phyloP scores from a whole-genome alignment of 1,284 basidiomycete genomes.

The Limonomyces culmigenus region DNA sequence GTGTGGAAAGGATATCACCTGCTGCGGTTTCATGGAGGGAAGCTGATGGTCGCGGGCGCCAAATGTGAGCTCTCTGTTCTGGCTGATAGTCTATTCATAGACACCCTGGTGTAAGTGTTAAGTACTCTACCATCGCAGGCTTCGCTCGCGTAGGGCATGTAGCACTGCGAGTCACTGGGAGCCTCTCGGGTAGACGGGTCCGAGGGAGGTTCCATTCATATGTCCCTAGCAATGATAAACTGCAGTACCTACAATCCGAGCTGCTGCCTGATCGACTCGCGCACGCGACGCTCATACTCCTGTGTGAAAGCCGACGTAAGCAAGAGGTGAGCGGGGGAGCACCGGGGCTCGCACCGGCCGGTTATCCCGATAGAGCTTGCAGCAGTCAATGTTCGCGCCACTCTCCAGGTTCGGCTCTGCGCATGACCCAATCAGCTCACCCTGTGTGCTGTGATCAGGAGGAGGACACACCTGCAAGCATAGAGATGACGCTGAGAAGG shows the following conservation, averaged over 20 bases:
- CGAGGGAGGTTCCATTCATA: too few species aligned
- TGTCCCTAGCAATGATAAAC: too few species aligned
- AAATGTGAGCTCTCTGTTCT: too few species aligned
- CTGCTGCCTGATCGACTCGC: conserved; percentile 54
- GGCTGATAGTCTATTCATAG: too few species aligned
- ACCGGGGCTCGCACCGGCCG: conserved; percentile 23
- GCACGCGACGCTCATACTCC: conserved; percentile 61
- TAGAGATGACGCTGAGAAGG: conserved; percentile 86
- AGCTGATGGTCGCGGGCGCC: too few species aligned
- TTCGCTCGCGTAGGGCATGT: too few species aligned
- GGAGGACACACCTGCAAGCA: conserved; percentile 72
- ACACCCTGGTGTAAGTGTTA: too few species aligned
- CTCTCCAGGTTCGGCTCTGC: conserved; percentile 96
- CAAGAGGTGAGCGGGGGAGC: neutral
- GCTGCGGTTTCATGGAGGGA: too few species aligned
- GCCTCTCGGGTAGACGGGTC: too few species aligned
- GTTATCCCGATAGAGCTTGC: conserved; percentile 88
- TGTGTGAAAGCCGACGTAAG: conserved; percentile 8
- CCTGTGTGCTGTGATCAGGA: neutral
- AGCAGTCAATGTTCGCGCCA: conserved; percentile 95
- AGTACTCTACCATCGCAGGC: too few species aligned
- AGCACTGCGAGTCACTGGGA: too few species aligned
- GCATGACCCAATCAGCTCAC: conserved; percentile 1
- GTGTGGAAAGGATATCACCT: too few species aligned
- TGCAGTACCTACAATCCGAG: conserved; percentile 38